Evolutionary conservation across 2,329 filamentous ascomycete species (phyloP).

Genomic region (Tolypocladium paradoxum): DNA sequence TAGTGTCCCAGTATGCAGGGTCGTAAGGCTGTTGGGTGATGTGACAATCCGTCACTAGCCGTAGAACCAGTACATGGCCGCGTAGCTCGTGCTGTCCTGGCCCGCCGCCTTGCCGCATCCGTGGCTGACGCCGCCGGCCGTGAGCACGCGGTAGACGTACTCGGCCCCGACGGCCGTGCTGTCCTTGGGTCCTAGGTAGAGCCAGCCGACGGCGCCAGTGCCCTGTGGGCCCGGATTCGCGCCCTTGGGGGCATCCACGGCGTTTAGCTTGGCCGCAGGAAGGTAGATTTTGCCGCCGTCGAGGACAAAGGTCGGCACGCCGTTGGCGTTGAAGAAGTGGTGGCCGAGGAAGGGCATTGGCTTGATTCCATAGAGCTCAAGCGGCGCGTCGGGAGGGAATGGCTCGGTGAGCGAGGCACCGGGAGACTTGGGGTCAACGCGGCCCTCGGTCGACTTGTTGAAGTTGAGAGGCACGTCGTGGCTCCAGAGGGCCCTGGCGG

Average conservation of each 20-base stretch:
- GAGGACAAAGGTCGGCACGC: conserved; percentile 51
- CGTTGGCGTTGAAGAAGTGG: conserved; percentile 52
- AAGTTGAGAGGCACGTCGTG: conserved; percentile 39
- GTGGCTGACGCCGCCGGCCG: conserved; percentile 37
- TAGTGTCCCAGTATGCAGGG: background rate
- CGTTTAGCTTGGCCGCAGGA: conserved; percentile 36
- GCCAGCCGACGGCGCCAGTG: conserved; percentile 46
- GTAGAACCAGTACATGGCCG: conserved; percentile 50
- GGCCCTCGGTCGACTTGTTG: conserved; percentile 14
- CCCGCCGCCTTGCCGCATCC: conserved; percentile 29
- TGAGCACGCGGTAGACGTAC: conserved; percentile 43
- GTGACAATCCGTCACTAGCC: conserved; percentile 13
- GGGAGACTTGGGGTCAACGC: conserved; percentile 18
- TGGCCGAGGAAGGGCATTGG: conserved; percentile 42
- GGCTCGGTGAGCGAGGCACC: conserved; percentile 34
- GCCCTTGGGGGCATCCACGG: conserved; percentile 38
- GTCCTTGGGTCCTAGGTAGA: conserved; percentile 33
- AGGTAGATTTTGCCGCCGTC: conserved; percentile 23
- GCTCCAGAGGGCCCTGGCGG: conserved; percentile 27
- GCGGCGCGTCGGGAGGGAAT: conserved; percentile 28
- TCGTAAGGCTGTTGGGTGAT: background rate
- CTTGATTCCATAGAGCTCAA: conserved; percentile 25
- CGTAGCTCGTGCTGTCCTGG: conserved; percentile 41
- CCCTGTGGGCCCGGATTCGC: conserved; percentile 34
- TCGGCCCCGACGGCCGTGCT: conserved; percentile 22